Evolutionary conservation across 176 grass and related monocot genomes (phyloP).

Genomic region (Echinochloa phyllopogon): DNA sequence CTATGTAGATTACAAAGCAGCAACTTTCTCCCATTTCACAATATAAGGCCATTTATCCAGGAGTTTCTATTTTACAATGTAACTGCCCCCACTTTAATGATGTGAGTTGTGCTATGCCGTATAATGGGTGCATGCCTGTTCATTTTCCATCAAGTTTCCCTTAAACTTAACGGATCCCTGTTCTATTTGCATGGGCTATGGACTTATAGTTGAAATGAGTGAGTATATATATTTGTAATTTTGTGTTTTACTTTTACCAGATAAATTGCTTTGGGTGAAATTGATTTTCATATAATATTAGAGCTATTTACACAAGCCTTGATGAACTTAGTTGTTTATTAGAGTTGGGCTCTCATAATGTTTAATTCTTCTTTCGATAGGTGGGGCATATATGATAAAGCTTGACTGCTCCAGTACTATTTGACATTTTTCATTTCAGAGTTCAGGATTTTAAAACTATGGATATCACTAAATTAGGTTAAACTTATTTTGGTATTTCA

Average conservation of each 20-base stretch:
- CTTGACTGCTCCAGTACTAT: conserved; percentile 5
- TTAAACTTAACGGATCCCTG: background rate
- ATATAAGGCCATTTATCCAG: background rate
- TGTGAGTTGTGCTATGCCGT: background rate
- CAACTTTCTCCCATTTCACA: conserved; percentile 11
- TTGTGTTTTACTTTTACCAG: conserved; percentile 5
- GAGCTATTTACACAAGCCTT: conserved; percentile 16
- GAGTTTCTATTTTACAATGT: conserved; percentile 5
- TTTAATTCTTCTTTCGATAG: conserved; percentile 15
- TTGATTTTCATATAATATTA: conserved; percentile 28
- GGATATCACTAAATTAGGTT: background rate
- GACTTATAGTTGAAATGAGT: background rate
- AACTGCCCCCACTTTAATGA: background rate
- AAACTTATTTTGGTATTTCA: conserved; percentile 12
- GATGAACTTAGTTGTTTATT: conserved; percentile 6
- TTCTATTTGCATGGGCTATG: background rate
- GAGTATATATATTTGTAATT: conserved; percentile 8
- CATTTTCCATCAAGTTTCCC: background rate
- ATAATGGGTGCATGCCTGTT: background rate
- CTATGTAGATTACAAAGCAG: background rate
- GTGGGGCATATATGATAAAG: conserved; percentile 24
- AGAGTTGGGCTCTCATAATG: background rate
- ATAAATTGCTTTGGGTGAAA: background rate
- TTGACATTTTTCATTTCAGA: conserved; percentile 16
- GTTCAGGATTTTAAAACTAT: conserved; percentile 10